These are phyloP conservation scores for Apophysomyces ossiformis DNA, from an alignment of 371 early-diverging fungal species.

Conservation along the genomic window DNA sequence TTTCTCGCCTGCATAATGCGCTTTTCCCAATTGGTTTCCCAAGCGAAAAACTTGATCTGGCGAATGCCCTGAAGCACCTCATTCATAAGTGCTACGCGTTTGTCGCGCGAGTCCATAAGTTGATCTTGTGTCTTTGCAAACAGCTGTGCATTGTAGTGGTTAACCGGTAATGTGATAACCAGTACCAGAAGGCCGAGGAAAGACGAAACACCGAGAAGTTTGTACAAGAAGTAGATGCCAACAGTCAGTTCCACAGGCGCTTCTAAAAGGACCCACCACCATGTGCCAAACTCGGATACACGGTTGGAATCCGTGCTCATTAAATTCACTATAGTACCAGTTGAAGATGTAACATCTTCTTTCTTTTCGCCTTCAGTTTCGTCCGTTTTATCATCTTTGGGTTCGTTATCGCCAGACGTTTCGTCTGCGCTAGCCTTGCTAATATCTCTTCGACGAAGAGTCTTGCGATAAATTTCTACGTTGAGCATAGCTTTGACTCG, in stretches of 20 bases:
- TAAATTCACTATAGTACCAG: conserved; percentile 77
- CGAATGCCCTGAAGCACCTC: conserved; percentile 62
- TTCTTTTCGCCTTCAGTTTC: background rate
- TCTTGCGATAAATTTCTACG: conserved; percentile 52
- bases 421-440: conserved; percentile 21
- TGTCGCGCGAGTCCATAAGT: conserved; percentile 49
- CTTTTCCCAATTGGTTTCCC: conserved; percentile 46
- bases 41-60: conserved; percentile 70
- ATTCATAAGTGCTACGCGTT: conserved; percentile 49
- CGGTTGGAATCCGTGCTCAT: conserved; percentile 77
- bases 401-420: conserved; percentile 18
- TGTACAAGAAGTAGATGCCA: conserved; percentile 60
- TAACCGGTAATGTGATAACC: conserved; percentile 49
- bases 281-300: conserved; percentile 57
- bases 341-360: conserved; percentile 20
- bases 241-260: conserved; percentile 56
- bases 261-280: conserved; percentile 54
- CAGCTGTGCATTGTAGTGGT: conserved; percentile 42
- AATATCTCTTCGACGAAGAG: conserved; percentile 43
- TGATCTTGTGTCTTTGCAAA: conserved; percentile 48
- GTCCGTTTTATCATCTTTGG: conserved; percentile 20
- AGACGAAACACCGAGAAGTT: conserved; percentile 62
- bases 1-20: conserved; percentile 52
- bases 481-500: conserved; percentile 41
- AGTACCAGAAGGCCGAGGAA: conserved; percentile 63